Conservation (phyloP, 148 eudicot species). For the Suaeda aralocaspica region DNA sequence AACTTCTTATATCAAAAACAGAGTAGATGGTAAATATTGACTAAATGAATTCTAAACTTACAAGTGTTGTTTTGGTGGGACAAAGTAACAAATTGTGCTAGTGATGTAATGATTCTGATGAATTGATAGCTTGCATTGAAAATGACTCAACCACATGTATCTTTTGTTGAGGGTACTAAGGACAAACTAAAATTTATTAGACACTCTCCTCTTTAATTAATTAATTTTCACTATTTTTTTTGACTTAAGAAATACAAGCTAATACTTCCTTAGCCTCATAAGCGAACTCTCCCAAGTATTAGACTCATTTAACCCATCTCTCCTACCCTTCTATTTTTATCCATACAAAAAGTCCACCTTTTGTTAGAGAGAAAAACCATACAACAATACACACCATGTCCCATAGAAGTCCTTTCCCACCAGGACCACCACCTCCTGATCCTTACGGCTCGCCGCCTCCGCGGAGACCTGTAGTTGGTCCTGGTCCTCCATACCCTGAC, state of each 20-base stretch:
- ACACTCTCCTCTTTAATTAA: neutral
- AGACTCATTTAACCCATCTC: neutral
- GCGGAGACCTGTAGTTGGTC: conserved; percentile 14
- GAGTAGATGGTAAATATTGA: too few species aligned
- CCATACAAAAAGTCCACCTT: neutral
- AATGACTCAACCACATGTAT: conserved; percentile 7
- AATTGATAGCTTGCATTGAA: conserved; percentile 4
- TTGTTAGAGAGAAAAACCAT: neutral
- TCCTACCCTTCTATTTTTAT: too few species aligned
- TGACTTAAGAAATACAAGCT: neutral
- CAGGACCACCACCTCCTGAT: conserved; percentile 26
- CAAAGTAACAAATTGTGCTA: neutral
- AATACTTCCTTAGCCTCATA: neutral
- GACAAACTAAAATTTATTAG: neutral
- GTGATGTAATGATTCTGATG: neutral
- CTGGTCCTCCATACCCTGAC: conserved; percentile 16
- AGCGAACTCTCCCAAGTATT: neutral
- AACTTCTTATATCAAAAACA: too few species aligned
- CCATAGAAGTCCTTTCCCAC: conserved; percentile 20
- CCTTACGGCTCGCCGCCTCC: conserved; percentile 31
- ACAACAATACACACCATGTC: too few species aligned
- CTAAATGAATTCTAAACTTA: too few species aligned
- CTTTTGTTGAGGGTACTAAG: neutral
- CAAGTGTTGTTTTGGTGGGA: too few species aligned
- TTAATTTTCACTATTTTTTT: conserved; percentile 1